Base-by-base conservation (phyloP, 2,329 filamentous ascomycete species). In the Dothistroma septosporum region DNA sequence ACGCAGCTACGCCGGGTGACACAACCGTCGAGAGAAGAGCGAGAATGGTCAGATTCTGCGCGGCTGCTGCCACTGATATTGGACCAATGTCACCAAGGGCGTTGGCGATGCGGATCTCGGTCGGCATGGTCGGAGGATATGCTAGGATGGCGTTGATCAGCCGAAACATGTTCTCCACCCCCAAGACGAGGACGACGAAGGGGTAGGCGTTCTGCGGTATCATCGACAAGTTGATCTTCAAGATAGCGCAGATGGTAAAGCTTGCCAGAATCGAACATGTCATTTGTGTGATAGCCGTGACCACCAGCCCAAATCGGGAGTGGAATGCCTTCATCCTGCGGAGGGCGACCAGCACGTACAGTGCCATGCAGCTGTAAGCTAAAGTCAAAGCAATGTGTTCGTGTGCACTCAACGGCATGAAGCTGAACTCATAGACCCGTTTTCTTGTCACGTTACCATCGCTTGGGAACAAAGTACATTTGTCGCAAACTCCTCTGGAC, bases 101-200 rank as follows among this genome's bases (percentile, higher is more conserved):
- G 63, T 89, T 83, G 0, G 88, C 87, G 46, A 93, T 88, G 53
- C 90, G 83, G 59, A 81, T 82, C 58, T 86, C 85, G 4, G 88
- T 89, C 61, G 81, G 85, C 72, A 88, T 83, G 64, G 90, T 85
- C 0, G 87, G 79, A 0, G 88, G 86, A 0, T 88, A 91, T 58
- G 87, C 79, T 35, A 92, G 85, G 44, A 92, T 87, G 7, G 87
- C 86, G 69, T 92, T 91, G 73, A 92, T 90, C 37, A 92, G 78
- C 19, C 89, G 82, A 69, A 92, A 88, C 69, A 79, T 79, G 56
- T 92, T 92, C 69, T 92, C 89, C 33, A 92, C 77, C 54, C 90
- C 91, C 76, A 91, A 87, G 44, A 87, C 83, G 44, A 92, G 80
- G 9, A 92, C 84, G n/a, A 91, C 87, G 10, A 91, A 82, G 0